These are phyloP conservation scores for Sanghuangporus weigelae DNA, from an alignment of 1,284 basidiomycete genomes.

Conservation along the genomic window DNA sequence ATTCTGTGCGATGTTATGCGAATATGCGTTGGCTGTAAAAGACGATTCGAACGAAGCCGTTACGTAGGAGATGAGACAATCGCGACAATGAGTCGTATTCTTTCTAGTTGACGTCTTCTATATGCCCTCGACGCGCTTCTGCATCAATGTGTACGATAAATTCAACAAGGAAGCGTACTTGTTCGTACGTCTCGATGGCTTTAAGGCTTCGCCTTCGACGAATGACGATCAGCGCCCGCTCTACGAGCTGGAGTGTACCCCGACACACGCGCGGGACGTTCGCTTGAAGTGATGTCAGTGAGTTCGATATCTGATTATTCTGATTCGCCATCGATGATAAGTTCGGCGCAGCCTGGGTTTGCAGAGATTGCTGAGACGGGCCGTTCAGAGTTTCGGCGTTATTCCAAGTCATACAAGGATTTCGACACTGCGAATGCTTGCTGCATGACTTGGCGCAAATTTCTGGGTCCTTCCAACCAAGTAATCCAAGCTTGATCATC, in stretches of 20 bases:
- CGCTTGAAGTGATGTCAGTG: not conserved
- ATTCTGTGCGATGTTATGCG: not conserved
- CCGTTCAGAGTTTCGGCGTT: not conserved
- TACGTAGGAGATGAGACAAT: not conserved
- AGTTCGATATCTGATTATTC: not conserved
- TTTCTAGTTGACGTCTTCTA: not conserved
- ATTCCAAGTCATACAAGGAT: not conserved
- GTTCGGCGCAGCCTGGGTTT: not conserved
- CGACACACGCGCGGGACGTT: conserved; percentile 19
- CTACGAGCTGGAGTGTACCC: conserved; percentile 58
- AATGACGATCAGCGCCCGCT: conserved; percentile 70
- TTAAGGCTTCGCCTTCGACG: conserved; percentile 74
- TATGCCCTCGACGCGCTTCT: not conserved
- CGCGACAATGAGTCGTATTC: not conserved
- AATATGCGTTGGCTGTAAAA: too few relatives aligned
- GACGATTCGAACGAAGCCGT: too few relatives aligned
- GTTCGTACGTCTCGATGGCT: conserved; percentile 88
- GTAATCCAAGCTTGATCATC: conserved; percentile 89
- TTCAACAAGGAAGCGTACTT: conserved; percentile 80
- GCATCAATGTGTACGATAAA: conserved; percentile 67
- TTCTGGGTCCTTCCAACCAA: conserved; percentile 52
- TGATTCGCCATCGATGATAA: not conserved
- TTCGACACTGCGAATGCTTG: not conserved
- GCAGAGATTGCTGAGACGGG: not conserved
- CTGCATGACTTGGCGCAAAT: conserved; percentile 11